Percentiles rank a stretch among this genome's conserved stretches.
Conservation (phyloP, 2,329 filamentous ascomycete genomes). For the Cercospora zeae-maydis region DNA sequence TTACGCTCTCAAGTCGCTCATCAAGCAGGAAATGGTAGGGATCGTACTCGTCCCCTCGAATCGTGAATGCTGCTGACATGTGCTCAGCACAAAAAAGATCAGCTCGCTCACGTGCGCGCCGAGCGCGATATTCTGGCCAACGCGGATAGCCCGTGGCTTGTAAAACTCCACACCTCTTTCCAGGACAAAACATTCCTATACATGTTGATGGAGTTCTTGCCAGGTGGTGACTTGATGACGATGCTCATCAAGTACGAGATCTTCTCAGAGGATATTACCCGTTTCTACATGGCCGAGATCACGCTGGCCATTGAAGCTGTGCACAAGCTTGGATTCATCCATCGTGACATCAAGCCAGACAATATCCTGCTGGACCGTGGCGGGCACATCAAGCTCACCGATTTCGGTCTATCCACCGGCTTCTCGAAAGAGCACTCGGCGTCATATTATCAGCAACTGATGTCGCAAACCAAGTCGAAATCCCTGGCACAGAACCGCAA, state of each 20-base stretch:
- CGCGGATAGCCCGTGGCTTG: conserved; percentile 98
- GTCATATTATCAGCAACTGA: conserved; percentile 94
- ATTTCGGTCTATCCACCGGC: conserved; percentile 95
- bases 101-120: conserved; percentile 92
- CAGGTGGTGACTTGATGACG: conserved; percentile 97
- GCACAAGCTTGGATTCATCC: conserved; percentile 95
- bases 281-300: conserved; percentile 98
- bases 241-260: conserved; percentile 99
- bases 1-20: conserved; percentile 95
- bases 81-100: conserved; percentile 86
- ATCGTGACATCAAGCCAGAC: conserved; percentile 98
- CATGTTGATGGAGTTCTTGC: conserved; percentile 99
- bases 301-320: conserved; percentile 98
- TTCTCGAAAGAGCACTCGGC: conserved; percentile 98
- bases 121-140: conserved; percentile 97
- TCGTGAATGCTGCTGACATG: conserved; percentile 14
- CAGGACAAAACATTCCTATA: conserved; percentile 95
- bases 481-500: conserved; percentile 65
- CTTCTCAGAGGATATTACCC: conserved; percentile 96
- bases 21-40: conserved; percentile 89
- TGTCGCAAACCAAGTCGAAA: conserved; percentile 56
- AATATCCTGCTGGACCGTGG: conserved; percentile 95
- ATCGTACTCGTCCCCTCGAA: background rate
- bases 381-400: conserved; percentile 95
- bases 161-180: conserved; percentile 97